These are phyloP conservation scores for Scheffersomyces quercinus DNA, from an alignment of 1,139 yeast genomes.

Conservation along the genomic window DNA sequence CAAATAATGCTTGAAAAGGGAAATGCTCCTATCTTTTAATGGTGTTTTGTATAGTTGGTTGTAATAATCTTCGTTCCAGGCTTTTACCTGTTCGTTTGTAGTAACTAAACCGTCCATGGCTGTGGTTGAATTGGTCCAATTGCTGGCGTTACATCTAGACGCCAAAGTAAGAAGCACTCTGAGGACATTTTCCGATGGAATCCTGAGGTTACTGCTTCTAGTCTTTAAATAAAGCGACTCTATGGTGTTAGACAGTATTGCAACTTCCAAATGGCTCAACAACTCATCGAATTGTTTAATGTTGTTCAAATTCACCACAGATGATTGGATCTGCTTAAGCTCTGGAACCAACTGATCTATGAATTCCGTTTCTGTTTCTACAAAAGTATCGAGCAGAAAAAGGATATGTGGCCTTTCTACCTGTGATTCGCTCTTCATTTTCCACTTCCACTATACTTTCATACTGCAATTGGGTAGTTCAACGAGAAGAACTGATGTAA, in stretches of 20 bases:
- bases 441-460: too few species aligned
- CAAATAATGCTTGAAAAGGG: slow-evolving; percentile 17
- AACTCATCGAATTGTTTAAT: slow-evolving; percentile 32
- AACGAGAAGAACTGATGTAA: too few species aligned
- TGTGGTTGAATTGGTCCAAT: slow-evolving; percentile 22
- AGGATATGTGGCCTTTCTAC: slow-evolving; percentile 1
- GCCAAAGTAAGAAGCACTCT: slow-evolving; percentile 35
- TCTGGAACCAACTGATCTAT: slow-evolving; percentile 29
- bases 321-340: slow-evolving; percentile 14
- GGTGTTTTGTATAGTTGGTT: slow-evolving; percentile 20
- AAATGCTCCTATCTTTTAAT: slow-evolving; percentile 21
- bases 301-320: slow-evolving; percentile 24
- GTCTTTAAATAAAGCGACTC: not conserved
- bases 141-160: slow-evolving; percentile 25
- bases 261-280: slow-evolving; percentile 28
- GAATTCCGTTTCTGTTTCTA: slow-evolving; percentile 19
- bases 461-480: too few species aligned
- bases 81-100: slow-evolving; percentile 19
- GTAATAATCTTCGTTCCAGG: slow-evolving; percentile 21
- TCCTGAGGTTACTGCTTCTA: slow-evolving; percentile 2
- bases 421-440: too few species aligned
- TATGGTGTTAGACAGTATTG: slow-evolving; percentile 4
- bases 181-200: slow-evolving; percentile 27
- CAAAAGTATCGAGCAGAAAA: slow-evolving; percentile 6
- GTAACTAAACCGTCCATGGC: slow-evolving; percentile 19